These are phyloP conservation scores for Thuidium tamariscinum DNA, from an alignment of 225 moss, liverwort and hornwort species.

Conservation along the genomic window DNA sequence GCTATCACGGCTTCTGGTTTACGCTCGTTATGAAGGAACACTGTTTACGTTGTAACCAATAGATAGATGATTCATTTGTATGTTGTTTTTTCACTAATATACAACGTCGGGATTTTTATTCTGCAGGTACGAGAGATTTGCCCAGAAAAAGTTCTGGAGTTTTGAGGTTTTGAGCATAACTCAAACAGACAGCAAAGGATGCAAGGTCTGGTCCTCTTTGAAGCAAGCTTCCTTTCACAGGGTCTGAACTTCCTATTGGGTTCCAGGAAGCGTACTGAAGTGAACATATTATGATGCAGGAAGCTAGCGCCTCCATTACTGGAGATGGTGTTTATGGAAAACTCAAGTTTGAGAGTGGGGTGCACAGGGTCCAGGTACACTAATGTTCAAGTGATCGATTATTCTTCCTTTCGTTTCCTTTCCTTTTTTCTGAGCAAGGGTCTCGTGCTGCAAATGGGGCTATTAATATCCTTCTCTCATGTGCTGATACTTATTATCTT, in stretches of 20 bases:
- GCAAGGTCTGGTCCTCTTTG: constrained; percentile 45
- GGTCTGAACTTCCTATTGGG: background rate
- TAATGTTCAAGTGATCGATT: background rate
- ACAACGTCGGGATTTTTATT: background rate
- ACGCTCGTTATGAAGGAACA: background rate
- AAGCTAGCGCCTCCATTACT: constrained; percentile 95
- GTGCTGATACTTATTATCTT: background rate
- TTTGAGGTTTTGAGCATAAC: constrained; percentile 86
- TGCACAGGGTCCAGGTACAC: constrained; percentile 91
- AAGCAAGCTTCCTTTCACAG: background rate
- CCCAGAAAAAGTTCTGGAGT: constrained; percentile 67
- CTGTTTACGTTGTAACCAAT: background rate
- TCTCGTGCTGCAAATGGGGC: background rate
- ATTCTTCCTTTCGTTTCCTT: background rate
- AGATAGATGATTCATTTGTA: background rate
- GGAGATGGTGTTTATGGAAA: constrained; percentile 84
- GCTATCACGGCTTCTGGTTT: background rate
- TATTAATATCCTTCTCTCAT: background rate
- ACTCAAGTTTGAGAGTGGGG: constrained; percentile 96
- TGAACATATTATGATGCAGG: constrained; percentile 33
- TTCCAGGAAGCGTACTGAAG: background rate
- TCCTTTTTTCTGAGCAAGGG: background rate
- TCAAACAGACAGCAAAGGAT: constrained; percentile 79
- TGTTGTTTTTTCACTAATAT: background rate
- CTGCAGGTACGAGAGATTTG: constrained; percentile 81